Conservation (phyloP, 2,329 filamentous ascomycete species). For the Diplodia corticola region DNA sequence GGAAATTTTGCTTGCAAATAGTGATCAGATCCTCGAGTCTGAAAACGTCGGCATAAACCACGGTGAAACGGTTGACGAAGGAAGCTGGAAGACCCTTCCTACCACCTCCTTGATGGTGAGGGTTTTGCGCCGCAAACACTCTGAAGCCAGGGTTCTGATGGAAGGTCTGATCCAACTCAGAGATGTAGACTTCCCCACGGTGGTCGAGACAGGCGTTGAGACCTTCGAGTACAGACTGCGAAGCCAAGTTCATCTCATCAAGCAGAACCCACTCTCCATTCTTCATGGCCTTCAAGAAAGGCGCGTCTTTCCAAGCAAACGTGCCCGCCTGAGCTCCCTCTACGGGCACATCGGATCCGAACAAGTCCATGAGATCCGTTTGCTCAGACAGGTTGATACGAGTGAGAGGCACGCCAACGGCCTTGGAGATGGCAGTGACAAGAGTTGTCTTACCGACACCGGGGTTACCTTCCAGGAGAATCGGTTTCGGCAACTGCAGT, state of each 20-base stretch:
- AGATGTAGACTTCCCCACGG: slow-evolving; percentile 90
- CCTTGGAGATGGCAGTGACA: slow-evolving; percentile 77
- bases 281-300: slow-evolving; percentile 95
- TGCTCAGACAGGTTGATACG: slow-evolving; percentile 97
- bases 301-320: slow-evolving; percentile 94
- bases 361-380: slow-evolving; percentile 95
- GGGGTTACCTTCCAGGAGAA: slow-evolving; percentile 93
- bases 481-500: slow-evolving; percentile 84
- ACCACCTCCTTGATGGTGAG: slow-evolving; percentile 93
- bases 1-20: slow-evolving; percentile 79
- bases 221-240: slow-evolving; percentile 93
- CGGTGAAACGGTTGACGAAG: slow-evolving; percentile 97
- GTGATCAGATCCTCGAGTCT: slow-evolving; percentile 74
- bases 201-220: slow-evolving; percentile 96
- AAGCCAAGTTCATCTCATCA: slow-evolving; percentile 98
- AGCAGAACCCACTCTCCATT: slow-evolving; percentile 93
- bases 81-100: slow-evolving; percentile 92
- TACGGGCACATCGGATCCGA: slow-evolving; percentile 92
- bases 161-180: slow-evolving; percentile 93
- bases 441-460: slow-evolving; percentile 97
- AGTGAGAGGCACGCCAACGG: slow-evolving; percentile 78
- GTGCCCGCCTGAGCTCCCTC: slow-evolving; percentile 89
- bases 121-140: slow-evolving; percentile 97
- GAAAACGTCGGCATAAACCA: slow-evolving; percentile 94
- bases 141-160: slow-evolving; percentile 84